These are phyloP conservation scores for Nicotiana tabacum DNA, from an alignment of 257 asterid genomes.

Conservation along the genomic window DNA sequence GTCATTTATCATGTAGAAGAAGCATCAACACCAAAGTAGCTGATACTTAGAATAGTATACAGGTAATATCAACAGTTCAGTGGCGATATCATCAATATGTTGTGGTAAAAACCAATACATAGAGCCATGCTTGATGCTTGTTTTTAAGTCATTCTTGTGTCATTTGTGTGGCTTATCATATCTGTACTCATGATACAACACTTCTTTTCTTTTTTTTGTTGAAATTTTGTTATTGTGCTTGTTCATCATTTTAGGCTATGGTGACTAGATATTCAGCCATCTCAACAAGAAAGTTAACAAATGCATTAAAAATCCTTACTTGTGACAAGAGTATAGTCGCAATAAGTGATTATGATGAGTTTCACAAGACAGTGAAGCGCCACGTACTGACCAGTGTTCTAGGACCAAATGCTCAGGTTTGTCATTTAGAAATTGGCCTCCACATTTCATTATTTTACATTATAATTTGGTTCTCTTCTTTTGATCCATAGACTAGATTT, in stretches of 20 bases:
- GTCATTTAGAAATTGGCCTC: background rate
- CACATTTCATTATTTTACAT: background rate
- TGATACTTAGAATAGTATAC: background rate
- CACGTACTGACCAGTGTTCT: constrained; percentile 54
- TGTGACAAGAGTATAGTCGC: constrained; percentile 62
- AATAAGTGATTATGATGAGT: constrained; percentile 73
- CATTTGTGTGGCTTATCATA: background rate
- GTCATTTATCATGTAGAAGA: background rate
- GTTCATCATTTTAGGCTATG: constrained; percentile 60
- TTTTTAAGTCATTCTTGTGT: background rate
- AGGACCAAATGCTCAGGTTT: constrained; percentile 79
- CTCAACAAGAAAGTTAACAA: constrained; percentile 81
- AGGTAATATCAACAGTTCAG: background rate
- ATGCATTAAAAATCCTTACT: constrained; percentile 68
- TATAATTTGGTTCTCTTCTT: background rate
- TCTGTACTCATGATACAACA: background rate
- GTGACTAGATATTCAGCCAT: constrained; percentile 65
- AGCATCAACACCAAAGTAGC: background rate
- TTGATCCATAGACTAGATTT: background rate
- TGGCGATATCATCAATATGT: background rate
- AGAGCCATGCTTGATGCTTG: background rate
- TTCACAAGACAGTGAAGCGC: constrained; percentile 47
- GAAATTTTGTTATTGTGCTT: constrained; percentile 4
- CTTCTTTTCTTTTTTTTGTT: too few relatives aligned
- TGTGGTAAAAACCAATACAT: background rate